Evolutionary conservation across 495 filamentous ascomycete species (phyloP).

Genomic region (Rhizodiscina lignyota): DNA sequence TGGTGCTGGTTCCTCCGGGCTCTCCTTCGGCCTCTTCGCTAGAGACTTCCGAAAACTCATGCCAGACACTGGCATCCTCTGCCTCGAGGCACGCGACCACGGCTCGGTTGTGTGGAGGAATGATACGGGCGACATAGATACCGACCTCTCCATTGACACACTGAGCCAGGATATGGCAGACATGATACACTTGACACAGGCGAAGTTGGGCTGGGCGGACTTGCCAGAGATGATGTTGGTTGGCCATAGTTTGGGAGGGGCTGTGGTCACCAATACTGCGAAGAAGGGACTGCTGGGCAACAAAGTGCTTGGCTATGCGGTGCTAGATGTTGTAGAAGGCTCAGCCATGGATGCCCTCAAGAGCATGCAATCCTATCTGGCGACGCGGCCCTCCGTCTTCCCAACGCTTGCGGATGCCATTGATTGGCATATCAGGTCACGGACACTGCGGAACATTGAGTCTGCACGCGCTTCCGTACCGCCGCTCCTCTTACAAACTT

Average conservation of each 20-base stretch:
- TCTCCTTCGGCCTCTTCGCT: constrained; percentile 72
- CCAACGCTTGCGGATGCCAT: constrained; percentile 58
- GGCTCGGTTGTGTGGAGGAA: constrained; percentile 41
- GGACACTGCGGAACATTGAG: constrained; percentile 67
- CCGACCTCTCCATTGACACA: constrained; percentile 27
- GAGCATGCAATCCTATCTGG: constrained; percentile 84
- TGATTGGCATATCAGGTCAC: constrained; percentile 86
- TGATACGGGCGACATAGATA: constrained; percentile 3
- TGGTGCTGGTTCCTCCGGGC: constrained; percentile 74
- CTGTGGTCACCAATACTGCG: constrained; percentile 77
- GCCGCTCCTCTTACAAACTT: constrained; percentile 44
- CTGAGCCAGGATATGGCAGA: constrained; percentile 56
- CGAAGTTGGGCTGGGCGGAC: constrained; percentile 44
- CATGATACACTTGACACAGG: constrained; percentile 46
- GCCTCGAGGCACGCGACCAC: constrained; percentile 73
- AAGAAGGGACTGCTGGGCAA: constrained; percentile 44
- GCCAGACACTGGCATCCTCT: constrained; percentile 68
- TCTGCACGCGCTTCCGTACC: constrained; percentile 83
- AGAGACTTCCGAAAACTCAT: constrained; percentile 60
- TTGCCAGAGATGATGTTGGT: constrained; percentile 67
- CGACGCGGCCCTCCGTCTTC: constrained; percentile 68
- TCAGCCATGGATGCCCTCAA: constrained; percentile 82
- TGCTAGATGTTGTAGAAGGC: constrained; percentile 90
- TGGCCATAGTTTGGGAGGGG: constrained; percentile 93
- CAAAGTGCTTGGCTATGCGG: constrained; percentile 66